Conservation (phyloP, 495 filamentous ascomycete genomes). For the Daldinia grandis region DNA sequence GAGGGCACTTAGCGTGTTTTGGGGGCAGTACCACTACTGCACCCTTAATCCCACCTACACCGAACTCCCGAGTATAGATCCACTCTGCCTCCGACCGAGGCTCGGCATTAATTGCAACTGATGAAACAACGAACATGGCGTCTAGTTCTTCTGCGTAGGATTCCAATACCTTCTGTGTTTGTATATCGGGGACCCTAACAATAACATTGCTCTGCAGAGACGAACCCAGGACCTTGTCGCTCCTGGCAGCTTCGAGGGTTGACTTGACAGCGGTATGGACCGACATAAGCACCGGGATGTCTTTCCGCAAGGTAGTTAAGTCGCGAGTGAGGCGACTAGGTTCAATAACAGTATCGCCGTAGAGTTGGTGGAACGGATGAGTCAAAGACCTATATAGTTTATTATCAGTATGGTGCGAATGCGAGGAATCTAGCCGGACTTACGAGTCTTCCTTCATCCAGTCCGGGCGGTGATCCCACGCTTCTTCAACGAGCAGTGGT, state of each 20-base stretch:
- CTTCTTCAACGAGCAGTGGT: constrained; percentile 86
- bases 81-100: constrained; percentile 55
- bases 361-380: constrained; percentile 55
- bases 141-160: constrained; percentile 70
- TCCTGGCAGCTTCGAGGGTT: constrained; percentile 72
- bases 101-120: constrained; percentile 59
- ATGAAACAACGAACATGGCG: constrained; percentile 79
- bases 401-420: neutral
- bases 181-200: constrained; percentile 49
- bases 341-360: constrained; percentile 51
- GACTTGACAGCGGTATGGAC: constrained; percentile 70
- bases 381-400: constrained; percentile 24
- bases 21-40: constrained; percentile 73
- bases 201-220: constrained; percentile 76
- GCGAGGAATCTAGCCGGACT: constrained; percentile 10
- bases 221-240: constrained; percentile 72
- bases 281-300: constrained; percentile 66
- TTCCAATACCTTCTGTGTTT: constrained; percentile 51
- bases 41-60: constrained; percentile 57
- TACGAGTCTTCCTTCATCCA: constrained; percentile 62
- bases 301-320: constrained; percentile 48
- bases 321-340: constrained; percentile 42
- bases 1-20: constrained; percentile 73
- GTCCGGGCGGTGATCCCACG: constrained; percentile 78
- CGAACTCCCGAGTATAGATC: constrained; percentile 64